These are phyloP conservation scores for Hypericum androsaemum DNA, from an alignment of 345 rosid genomes.

Conservation along the genomic window DNA sequence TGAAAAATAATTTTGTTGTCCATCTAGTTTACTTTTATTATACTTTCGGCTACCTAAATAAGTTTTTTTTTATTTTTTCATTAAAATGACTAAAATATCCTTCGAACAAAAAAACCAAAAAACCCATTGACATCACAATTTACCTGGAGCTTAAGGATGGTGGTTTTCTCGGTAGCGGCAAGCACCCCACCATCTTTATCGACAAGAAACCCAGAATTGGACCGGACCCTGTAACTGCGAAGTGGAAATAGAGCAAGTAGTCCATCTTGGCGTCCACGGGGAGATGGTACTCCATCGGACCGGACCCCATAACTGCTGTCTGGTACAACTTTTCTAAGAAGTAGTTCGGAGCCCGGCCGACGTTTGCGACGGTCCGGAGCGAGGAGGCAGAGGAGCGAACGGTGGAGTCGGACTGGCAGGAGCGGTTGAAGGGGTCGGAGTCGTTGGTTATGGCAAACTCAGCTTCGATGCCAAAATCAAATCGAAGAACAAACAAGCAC, in stretches of 20 bases:
- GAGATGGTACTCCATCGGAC: conserved; percentile 48
- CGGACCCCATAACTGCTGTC: conserved; percentile 46
- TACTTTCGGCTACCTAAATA: too few species aligned
- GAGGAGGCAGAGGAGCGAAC: conserved; percentile 33
- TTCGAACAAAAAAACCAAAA: too few species aligned
- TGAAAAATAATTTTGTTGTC: too few species aligned
- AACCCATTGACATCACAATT: too few species aligned
- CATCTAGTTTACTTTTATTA: too few species aligned
- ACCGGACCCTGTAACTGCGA: conserved; percentile 70
- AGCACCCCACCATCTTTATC: conserved; percentile 51
- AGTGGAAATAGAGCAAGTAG: conserved; percentile 90
- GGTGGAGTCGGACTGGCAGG: conserved; percentile 85
- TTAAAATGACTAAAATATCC: too few species aligned
- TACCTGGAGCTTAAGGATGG: conserved; percentile 87
- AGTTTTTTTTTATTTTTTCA: too few species aligned
- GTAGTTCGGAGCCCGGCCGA: conserved; percentile 62
- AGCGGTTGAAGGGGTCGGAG: conserved; percentile 63
- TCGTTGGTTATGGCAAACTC: conserved; percentile 81
- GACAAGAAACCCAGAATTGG: conserved; percentile 84
- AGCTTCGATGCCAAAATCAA: too few species aligned
- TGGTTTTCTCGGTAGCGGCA: conserved; percentile 64
- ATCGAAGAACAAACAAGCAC: too few species aligned
- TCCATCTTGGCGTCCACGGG: conserved; percentile 82
- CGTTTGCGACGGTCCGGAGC: conserved; percentile 30
- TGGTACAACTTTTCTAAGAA: conserved; percentile 90